These are phyloP conservation scores for Schwanniomyces sp. DNA, from an alignment of 805 yeast species.

Conservation along the genomic window DNA sequence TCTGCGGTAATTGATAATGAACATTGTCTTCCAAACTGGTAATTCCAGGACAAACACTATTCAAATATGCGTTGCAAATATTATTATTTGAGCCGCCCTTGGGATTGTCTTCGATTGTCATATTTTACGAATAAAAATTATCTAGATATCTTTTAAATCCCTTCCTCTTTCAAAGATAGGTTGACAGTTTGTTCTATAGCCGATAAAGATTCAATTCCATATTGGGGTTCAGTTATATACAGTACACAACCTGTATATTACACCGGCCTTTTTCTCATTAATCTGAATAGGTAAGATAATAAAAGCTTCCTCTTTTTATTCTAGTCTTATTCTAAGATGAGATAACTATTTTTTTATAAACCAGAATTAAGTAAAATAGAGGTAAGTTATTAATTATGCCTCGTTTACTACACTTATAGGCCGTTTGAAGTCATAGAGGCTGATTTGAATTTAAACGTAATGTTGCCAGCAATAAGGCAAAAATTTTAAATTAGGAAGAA, in stretches of 20 bases:
- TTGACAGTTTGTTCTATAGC: background rate
- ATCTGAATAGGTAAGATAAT: background rate
- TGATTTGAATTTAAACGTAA: background rate
- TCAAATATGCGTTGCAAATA: constrained; percentile 21
- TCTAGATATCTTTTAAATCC: background rate
- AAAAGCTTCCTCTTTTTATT: background rate
- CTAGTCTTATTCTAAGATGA: background rate
- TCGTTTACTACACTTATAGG: background rate
- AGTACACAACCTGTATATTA: background rate
- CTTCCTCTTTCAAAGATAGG: no score
- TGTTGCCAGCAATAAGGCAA: no score
- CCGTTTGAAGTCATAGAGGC: background rate
- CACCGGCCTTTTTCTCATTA: background rate
- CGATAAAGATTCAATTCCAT: background rate
- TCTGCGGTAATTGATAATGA: constrained; percentile 23
- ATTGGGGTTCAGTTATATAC: background rate
- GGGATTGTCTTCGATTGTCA: background rate
- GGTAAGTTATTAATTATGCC: background rate
- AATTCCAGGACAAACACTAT: constrained; percentile 39
- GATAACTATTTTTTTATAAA: background rate
- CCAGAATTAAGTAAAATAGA: background rate
- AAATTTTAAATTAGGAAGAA: no score
- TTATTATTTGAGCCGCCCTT: background rate
- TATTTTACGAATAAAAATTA: background rate
- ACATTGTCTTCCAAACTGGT: constrained; percentile 31